Evolutionary conservation across 2,329 filamentous ascomycete genomes (phyloP), one percentile per base, ranked within the genome.

Genomic region (Chaetomium olivaceum): DNA sequence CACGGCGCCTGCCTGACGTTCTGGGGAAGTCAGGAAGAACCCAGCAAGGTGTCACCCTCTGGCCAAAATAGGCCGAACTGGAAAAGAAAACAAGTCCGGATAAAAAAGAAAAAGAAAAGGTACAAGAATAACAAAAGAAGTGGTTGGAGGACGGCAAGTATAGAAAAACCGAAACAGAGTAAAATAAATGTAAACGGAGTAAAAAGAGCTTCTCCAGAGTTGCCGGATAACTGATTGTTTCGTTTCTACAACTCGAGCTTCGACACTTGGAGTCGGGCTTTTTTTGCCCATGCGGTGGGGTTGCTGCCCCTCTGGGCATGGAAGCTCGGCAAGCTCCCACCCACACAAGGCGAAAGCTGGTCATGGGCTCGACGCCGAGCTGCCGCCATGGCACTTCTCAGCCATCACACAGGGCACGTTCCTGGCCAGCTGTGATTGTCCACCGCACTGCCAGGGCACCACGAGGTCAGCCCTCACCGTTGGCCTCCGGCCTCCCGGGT

Each of bases 321-420:
- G 50, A 65, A 51, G 39, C 39, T 43, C 39, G 39, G 39, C 39
- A 43, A 43, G 39, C 39, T 43, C 39, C 46, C 55, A 57, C 33
- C 25, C 52, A 39, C 51, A 51, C 4, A 31, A 23, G 27, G 27
- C 19, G 48, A 39, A 36, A 54, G 57, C 31, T 67, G 65, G 67
- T 67, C 67, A 67, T 67, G 65, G 63, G 68, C 63, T 57, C 62
- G 31, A 50, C 54, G 60, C 52, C 31, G 46, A 36, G 60, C 52
- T 25, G 36, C 50, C 21, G 5, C 39, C 19, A 56, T 31, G 27
- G 58, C 43, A 33, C 48, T 55, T 61, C 61, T 51, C 36, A n/a
- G 43, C 58, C 63, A 65, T 63, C 66, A 68, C 65, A 66, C 63
- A 46, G 55, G 50, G 61, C 67, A 66, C 57, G 54, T 59, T 62